Evolutionary conservation across 441 rosid species (phyloP).

Genomic region (Macaranga tanarius): DNA sequence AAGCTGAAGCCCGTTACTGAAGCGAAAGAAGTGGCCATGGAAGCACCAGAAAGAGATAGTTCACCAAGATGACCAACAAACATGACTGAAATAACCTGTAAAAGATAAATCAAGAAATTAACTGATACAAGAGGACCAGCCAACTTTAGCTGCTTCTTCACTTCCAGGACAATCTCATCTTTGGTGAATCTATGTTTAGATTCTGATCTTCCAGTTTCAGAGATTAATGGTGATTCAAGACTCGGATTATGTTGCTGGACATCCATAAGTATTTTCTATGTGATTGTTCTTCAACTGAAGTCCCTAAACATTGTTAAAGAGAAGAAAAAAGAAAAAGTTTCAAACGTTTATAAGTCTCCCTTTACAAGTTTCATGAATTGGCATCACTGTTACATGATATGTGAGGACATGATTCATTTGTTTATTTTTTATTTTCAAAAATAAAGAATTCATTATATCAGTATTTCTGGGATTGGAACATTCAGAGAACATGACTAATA

Average conservation of each 20-base stretch:
- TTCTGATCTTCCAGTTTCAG: constrained; percentile 8
- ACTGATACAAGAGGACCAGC: constrained; percentile 33
- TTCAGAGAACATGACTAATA: too few relatives aligned
- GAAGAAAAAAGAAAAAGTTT: too few relatives aligned
- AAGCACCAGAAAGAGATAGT: constrained; percentile 35
- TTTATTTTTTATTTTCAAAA: too few relatives aligned
- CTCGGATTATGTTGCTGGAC: constrained; percentile 15
- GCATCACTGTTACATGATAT: too few relatives aligned
- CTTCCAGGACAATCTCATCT: constrained; percentile 28
- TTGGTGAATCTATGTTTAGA: constrained; percentile 10
- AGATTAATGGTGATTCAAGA: constrained; percentile 18
- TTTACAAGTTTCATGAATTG: too few relatives aligned
- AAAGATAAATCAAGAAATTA: constrained; percentile 18
- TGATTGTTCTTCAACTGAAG: too few relatives aligned
- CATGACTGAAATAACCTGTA: constrained; percentile 38
- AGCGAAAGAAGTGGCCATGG: constrained; percentile 41
- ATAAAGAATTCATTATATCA: too few relatives aligned
- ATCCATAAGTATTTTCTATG: constrained; percentile 5
- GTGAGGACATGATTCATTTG: too few relatives aligned
- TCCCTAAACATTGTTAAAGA: too few relatives aligned
- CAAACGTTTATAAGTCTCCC: too few relatives aligned
- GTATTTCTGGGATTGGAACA: too few relatives aligned
- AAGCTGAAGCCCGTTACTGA: constrained; percentile 38
- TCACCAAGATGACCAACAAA: constrained; percentile 42
- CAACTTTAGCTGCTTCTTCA: constrained; percentile 34